Evolutionary conservation across 305 asterid genomes (phyloP), one percentile per base, ranked within the genome.

Genomic region (Fraxinus angustifolia): DNA sequence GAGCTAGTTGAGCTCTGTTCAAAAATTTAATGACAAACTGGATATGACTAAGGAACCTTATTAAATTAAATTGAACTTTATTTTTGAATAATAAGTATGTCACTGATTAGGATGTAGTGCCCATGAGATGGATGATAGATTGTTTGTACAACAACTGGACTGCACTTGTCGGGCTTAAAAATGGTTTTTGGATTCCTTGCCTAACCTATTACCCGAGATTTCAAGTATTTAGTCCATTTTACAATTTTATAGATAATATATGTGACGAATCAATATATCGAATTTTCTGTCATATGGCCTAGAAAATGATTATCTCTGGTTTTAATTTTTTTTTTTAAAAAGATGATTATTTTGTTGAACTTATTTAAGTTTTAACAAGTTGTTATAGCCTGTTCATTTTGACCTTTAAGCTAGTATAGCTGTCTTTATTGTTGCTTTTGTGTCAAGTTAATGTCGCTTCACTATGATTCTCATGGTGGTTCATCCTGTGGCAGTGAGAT

Each of bases 401-500:
- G 73, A 67, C 42, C 73, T 26, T 76, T 71, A 58, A 76, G 68
- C 78, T 48, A 33, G 17, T 76, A 45, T 70, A 8, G 28, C 19
- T 50, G 53, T 23, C 31, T 16, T 12, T 21, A 2, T 77, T 70
- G 56, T 12, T 45, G 1, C 56, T 45, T 68, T 65, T 80, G 21
- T 72, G 28, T 73, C 62, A 70, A 73, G 65, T 36, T 77, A 53
- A 11, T 26, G 65, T 19, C 7, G 31, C 10, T 14, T 73, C 16
- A 60, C 50, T 19, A 8, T 62, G 71, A 26, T 45, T 45, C 17
- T 45, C 56, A 45, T 74, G n/a, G 12, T 76, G 58, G 34, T 31
- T 23, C 85, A 48, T 81, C 71, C 80, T 73, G 19, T 87, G 83
- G 79, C 92, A 95, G 98, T 96, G 89, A 89, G 97, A 85, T 94